Percentiles rank a stretch among this genome's conserved stretches.
These are phyloP conservation scores for Paraleonurus japonicus DNA, from an alignment of 257 asterid species.

Conservation along the genomic window DNA sequence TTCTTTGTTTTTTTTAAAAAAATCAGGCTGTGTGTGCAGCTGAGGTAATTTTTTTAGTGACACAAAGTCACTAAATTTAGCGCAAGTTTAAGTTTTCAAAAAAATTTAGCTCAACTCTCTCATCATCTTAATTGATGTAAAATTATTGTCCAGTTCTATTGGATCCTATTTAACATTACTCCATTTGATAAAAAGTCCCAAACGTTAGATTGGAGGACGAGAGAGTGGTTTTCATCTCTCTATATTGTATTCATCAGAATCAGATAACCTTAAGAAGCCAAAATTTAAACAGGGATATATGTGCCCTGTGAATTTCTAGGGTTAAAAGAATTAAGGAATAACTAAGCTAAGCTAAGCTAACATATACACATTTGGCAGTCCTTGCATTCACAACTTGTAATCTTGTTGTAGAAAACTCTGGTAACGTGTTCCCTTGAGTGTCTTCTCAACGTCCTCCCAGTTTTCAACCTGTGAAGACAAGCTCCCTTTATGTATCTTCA, in stretches of 20 bases:
- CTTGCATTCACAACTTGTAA: slow-evolving; percentile 49
- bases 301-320: slow-evolving; percentile 36
- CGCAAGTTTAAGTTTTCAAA: no score
- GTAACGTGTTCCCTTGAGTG: slow-evolving; percentile 73
- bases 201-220: background rate
- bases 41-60: no score
- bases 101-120: no score
- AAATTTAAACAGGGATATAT: slow-evolving; percentile 41
- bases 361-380: slow-evolving; percentile 30
- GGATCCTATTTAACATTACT: background rate
- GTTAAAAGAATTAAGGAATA: slow-evolving; percentile 52
- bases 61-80: no score
- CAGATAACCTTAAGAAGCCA: slow-evolving; percentile 9
- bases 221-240: background rate
- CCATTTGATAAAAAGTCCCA: background rate
- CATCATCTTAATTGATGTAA: no score
- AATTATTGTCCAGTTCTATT: no score
- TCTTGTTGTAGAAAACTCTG: slow-evolving; percentile 62
- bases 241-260: background rate
- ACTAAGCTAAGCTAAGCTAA: slow-evolving; percentile 33
- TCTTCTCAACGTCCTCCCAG: slow-evolving; percentile 73
- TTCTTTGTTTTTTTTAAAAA: no score
- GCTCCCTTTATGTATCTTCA: slow-evolving; percentile 87
- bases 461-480: slow-evolving; percentile 81
- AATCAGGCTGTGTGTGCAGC: no score